Evolutionary conservation across 2,329 filamentous ascomycete genomes (phyloP), one percentile per base, ranked within the genome.

Genomic region (Cladosporium sp.): DNA sequence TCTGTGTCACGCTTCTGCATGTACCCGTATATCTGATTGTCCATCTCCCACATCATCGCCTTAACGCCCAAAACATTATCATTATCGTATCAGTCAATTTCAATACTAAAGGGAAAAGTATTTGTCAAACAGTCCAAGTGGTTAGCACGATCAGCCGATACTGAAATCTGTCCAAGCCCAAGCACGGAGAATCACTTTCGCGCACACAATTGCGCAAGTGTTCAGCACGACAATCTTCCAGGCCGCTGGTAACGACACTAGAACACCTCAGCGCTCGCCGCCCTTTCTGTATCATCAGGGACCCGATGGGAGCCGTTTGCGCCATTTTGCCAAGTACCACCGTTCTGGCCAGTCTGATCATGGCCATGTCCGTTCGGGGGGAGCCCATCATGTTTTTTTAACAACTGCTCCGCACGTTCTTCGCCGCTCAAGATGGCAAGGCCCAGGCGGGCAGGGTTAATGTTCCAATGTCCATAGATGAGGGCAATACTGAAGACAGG

Each of bases 401-500:
- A 45, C 40, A 45, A 45, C 40, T 45, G 40, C 40, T 45, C 40
- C 40, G 40, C 40, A 45, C 40, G 40, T 45, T 45, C 40, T 45
- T 45, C 40, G 20, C 40, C 35, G n/a, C 35, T 37, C 35, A 37
- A 37, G 35, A 37, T 37, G 35, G 35, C 35, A 37, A 84, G 71
- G 1, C 83, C 83, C n/a, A 87, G 71, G 4, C 75, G 71, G 4
- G 72, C 70, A 7, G 82, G 79, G n/a, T 83, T 78, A 37, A 86
- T 85, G 56, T 80, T 81, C 35, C 81, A 75, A 65, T 86, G 83
- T 0, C 82, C 81, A 70, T 74, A 80, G 34, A 88, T 69, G 0
- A 88, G 73, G 1, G 84, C 61, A 4, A 75, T 71, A 1, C 80
- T 80, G 62, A 87, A 87, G 9, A 80, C 73, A 1, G 82, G 81